phyloP scores from a whole-genome alignment of 257 asterid genomes.

The Solanum clarkiae region DNA sequence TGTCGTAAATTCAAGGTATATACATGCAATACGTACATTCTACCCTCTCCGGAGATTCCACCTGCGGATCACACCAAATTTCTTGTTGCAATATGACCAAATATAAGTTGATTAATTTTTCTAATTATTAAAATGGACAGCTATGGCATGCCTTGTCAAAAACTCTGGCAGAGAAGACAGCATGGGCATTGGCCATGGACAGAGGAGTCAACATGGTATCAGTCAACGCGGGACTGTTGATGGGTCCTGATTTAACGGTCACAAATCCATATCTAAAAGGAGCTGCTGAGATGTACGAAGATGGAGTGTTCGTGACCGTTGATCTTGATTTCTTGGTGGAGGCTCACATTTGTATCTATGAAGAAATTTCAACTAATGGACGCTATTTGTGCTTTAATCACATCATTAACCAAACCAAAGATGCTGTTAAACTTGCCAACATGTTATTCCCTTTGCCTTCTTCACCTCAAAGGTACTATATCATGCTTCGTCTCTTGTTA shows the following conservation, averaged over 20 bases:
- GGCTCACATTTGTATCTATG: slow-evolving; percentile 72
- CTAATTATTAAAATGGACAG: slow-evolving; percentile 10
- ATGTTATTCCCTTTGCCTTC: slow-evolving; percentile 15
- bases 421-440: slow-evolving; percentile 43
- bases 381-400: slow-evolving; percentile 71
- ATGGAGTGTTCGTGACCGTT: slow-evolving; percentile 72
- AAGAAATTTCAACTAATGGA: slow-evolving; percentile 66
- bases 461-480: slow-evolving; percentile 1
- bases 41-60: rapidly evolving
- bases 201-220: slow-evolving; percentile 76
- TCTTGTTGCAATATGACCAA: background rate
- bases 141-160: slow-evolving; percentile 82
- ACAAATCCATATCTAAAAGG: slow-evolving; percentile 76
- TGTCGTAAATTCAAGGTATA: slow-evolving; percentile 64
- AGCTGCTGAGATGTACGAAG: slow-evolving; percentile 74
- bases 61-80: background rate
- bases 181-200: slow-evolving; percentile 94
- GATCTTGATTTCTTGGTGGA: slow-evolving; percentile 61
- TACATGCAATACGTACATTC: background rate
- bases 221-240: slow-evolving; percentile 51
- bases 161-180: slow-evolving; percentile 76
- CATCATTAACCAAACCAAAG: slow-evolving; percentile 37
- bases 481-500: background rate
- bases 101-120: background rate
- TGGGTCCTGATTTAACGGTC: slow-evolving; percentile 49